Evolutionary conservation across 2,329 filamentous ascomycete species (phyloP).

Genomic region (Fusarium tjaetaba): DNA sequence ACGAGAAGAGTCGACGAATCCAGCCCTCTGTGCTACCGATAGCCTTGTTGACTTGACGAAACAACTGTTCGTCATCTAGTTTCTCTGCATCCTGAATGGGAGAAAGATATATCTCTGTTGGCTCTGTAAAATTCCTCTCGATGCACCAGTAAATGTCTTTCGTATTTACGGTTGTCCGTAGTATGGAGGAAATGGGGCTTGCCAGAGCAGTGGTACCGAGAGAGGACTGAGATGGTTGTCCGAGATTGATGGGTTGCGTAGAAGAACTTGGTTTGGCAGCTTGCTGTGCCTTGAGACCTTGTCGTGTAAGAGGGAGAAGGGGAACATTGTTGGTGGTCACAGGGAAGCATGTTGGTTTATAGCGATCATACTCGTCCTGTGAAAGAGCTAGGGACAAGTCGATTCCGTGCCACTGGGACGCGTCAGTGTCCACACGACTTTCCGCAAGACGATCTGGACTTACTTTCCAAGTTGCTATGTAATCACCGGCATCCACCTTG

Average conservation of each 20-base stretch:
- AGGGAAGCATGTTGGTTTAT: neutral
- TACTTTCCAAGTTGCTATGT: accelerated
- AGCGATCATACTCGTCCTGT: accelerated
- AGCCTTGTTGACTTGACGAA: accelerated
- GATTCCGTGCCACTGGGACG: accelerated
- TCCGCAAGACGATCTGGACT: too few relatives aligned
- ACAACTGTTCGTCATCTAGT: accelerated
- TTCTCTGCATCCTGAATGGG: accelerated
- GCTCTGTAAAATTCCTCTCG: neutral
- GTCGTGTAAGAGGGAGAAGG: neutral
- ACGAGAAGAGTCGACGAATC: accelerated
- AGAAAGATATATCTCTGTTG: neutral
- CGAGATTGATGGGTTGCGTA: accelerated
- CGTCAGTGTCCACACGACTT: too few relatives aligned
- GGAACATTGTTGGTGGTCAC: neutral
- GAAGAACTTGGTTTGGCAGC: neutral
- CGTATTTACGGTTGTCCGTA: neutral
- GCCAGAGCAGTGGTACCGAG: accelerated
- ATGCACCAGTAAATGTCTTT: neutral
- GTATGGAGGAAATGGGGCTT: accelerated
- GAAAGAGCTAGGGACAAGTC: neutral
- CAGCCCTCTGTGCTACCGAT: neutral
- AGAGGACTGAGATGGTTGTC: neutral
- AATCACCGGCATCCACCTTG: accelerated
- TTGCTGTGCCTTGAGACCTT: neutral